A percentile compares a stretch with the other conserved stretches of the same genome.
These are phyloP conservation scores for Apodospora peruviana DNA, from an alignment of 495 filamentous ascomycete species.

Conservation along the genomic window DNA sequence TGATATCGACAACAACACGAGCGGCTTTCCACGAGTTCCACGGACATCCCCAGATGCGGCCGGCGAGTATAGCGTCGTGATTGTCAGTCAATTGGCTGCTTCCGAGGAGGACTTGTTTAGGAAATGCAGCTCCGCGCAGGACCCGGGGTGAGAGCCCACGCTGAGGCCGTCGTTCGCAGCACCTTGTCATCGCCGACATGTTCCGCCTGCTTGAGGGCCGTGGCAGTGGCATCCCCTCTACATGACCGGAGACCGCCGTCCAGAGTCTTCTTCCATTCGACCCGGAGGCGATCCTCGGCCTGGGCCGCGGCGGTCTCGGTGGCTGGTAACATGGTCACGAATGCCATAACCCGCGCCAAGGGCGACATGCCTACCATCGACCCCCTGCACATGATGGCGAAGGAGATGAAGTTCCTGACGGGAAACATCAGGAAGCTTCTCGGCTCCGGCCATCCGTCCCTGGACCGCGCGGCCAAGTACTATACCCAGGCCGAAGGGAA, in stretches of 20 bases:
- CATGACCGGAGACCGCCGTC: conserved; percentile 27
- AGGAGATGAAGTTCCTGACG: conserved; percentile 90
- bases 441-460: conserved; percentile 84
- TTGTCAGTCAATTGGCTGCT: conserved; percentile 23
- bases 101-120: conserved; percentile 10
- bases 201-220: conserved; percentile 29
- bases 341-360: conserved; percentile 55
- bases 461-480: conserved; percentile 95
- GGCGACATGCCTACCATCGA: conserved; percentile 59
- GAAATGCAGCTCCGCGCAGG: conserved; percentile 39
- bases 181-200: conserved; percentile 20
- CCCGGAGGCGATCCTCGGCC: conserved; percentile 32
- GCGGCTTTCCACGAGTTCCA: neutral
- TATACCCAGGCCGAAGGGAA: conserved; percentile 97
- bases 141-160: conserved; percentile 23
- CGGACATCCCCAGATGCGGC: conserved; percentile 13
- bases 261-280: conserved; percentile 34
- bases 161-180: conserved; percentile 6
- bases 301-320: conserved; percentile 64
- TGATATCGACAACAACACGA: no score
- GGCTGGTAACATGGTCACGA: conserved; percentile 69
- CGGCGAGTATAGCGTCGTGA: conserved; percentile 9
- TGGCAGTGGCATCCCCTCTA: conserved; percentile 9
- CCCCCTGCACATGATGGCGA: conserved; percentile 76
- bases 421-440: conserved; percentile 83